These are phyloP conservation scores for Cornus kousa DNA, from an alignment of 148 eudicot species.

Conservation along the genomic window DNA sequence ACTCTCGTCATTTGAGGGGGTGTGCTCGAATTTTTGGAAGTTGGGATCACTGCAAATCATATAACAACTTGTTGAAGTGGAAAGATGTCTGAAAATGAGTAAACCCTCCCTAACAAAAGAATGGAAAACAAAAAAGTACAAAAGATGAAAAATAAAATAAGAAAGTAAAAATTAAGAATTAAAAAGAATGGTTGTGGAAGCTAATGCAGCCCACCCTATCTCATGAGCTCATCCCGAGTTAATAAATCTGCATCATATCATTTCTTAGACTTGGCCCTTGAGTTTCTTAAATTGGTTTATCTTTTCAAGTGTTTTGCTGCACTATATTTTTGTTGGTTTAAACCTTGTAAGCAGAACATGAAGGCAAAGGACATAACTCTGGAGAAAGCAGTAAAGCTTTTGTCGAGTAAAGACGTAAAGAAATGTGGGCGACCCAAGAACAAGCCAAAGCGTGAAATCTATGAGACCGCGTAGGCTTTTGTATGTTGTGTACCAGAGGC, in stretches of 20 bases:
- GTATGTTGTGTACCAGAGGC: not conserved
- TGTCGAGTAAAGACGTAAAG: slow-evolving; percentile 47
- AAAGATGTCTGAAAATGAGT: too few relatives aligned
- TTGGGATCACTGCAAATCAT: too few relatives aligned
- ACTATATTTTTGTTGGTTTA: not conserved
- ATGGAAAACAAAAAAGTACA: too few relatives aligned
- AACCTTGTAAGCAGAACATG: slow-evolving; percentile 41
- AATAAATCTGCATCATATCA: not conserved
- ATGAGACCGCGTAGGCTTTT: slow-evolving; percentile 34
- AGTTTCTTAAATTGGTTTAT: not conserved
- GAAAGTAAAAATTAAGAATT: too few relatives aligned
- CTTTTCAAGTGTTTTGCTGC: not conserved
- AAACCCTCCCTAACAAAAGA: too few relatives aligned
- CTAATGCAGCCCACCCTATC: too few relatives aligned
- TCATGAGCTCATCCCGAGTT: not conserved
- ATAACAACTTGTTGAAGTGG: too few relatives aligned
- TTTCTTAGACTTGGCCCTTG: not conserved
- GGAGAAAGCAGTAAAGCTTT: slow-evolving; percentile 67
- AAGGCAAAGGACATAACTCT: slow-evolving; percentile 50
- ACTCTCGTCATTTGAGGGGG: too few relatives aligned
- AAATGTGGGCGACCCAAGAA: slow-evolving; percentile 68
- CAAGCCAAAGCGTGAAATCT: slow-evolving; percentile 27
- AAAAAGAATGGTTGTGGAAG: too few relatives aligned
- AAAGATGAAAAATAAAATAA: too few relatives aligned
- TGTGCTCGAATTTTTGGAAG: not conserved